Conservation (phyloP, 2,329 filamentous ascomycete genomes). For the Coniochaeta sp. region DNA sequence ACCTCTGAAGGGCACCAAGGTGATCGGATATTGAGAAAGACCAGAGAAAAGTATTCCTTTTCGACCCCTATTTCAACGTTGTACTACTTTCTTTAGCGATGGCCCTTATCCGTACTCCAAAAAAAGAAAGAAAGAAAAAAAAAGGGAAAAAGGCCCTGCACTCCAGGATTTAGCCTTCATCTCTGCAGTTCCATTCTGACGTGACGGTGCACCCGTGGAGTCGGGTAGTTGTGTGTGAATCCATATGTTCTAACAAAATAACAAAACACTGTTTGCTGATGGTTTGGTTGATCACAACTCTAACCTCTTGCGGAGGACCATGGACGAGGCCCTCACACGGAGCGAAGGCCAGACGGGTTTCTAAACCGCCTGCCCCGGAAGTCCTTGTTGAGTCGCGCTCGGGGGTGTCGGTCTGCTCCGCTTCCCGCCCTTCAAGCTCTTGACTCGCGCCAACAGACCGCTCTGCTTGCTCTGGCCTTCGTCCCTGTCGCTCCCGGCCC, state of each 20-base stretch:
- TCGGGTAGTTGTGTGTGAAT: not conserved
- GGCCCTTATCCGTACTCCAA: not conserved
- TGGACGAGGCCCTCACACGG: not conserved
- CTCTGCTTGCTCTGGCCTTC: constrained; percentile 29
- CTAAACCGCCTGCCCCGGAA: constrained; percentile 13
- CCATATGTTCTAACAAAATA: not conserved
- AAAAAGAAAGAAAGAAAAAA: not conserved
- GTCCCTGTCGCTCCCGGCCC: constrained; percentile 27
- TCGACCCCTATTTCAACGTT: not conserved
- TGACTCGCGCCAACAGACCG: constrained; percentile 71
- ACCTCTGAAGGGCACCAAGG: not conserved
- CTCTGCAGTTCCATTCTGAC: not conserved
- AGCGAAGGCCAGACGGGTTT: constrained; percentile 6
- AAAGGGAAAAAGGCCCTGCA: not conserved
- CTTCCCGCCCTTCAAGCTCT: constrained; percentile 69
- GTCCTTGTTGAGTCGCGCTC: constrained; percentile 12
- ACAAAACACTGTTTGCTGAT: not conserved
- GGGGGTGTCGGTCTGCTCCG: constrained; percentile 34
- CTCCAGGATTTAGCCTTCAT: not conserved
- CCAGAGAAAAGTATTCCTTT: not conserved
- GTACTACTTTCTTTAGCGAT: not conserved
- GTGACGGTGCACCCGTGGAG: not conserved
- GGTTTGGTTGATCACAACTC: not conserved
- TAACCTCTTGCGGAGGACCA: not conserved
- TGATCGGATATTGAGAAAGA: not conserved